Evolutionary conservation across 2,329 filamentous ascomycete genomes (phyloP).

Genomic region (Neoscytalidium dimidiatum): DNA sequence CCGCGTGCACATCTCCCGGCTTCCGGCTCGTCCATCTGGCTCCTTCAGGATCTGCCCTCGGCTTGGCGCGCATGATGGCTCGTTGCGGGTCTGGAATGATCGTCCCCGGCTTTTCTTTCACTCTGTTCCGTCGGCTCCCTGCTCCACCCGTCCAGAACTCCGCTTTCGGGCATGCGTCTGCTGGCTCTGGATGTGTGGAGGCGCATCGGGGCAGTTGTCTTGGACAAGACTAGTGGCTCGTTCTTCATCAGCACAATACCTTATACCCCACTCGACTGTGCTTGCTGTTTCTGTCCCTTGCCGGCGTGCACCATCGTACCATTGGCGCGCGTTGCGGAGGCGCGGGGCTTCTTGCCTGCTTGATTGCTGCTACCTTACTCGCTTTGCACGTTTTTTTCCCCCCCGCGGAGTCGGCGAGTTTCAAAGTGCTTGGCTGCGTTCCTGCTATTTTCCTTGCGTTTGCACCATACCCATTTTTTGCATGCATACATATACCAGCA

Average conservation of each 20-base stretch:
- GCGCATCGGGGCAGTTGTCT: background rate
- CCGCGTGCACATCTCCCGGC: slow-evolving; percentile 8
- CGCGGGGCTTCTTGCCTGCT: background rate
- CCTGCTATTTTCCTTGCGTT: background rate
- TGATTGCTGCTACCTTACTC: background rate
- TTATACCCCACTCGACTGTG: background rate
- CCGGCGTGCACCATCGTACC: background rate
- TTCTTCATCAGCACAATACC: background rate
- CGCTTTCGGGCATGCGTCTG: background rate
- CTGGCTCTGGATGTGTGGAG: background rate
- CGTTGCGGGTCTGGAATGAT: background rate
- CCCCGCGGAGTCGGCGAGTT: background rate
- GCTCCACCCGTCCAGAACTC: background rate
- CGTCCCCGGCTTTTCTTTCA: background rate
- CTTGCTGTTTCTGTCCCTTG: background rate
- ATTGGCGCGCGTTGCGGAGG: background rate
- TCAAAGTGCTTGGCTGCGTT: background rate
- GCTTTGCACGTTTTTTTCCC: background rate
- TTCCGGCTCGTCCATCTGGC: slow-evolving; percentile 7
- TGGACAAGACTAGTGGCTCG: background rate
- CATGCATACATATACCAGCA: slow-evolving; percentile 15
- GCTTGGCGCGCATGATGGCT: background rate
- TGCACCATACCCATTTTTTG: slow-evolving; percentile 11
- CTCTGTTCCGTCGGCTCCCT: background rate
- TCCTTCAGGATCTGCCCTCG: background rate